Conservation (phyloP, 805 yeast genomes). For the Saccharomycopsis schoenii region DNA sequence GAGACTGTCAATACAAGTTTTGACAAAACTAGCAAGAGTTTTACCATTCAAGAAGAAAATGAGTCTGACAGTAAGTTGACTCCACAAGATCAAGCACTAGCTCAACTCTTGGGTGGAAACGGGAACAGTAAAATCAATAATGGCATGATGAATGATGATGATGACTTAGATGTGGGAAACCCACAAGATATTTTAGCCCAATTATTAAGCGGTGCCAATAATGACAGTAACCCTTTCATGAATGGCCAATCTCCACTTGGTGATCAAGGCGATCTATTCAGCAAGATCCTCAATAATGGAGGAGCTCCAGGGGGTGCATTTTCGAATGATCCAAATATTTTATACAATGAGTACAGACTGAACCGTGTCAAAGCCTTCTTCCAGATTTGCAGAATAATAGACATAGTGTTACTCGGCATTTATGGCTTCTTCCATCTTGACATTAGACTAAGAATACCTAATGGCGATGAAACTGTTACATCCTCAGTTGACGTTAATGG, state of each 20-base stretch:
- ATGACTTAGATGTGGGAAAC: background rate
- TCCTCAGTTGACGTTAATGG: background rate
- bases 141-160: background rate
- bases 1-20: background rate
- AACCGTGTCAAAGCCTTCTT: constrained; percentile 13
- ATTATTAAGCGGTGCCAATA: background rate
- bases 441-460: background rate
- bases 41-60: background rate
- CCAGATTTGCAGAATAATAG: constrained; percentile 4
- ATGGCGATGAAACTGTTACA: background rate
- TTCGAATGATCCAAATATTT: background rate
- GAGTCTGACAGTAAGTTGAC: background rate
- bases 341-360: constrained; percentile 9
- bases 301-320: background rate
- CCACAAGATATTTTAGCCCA: constrained; percentile 2
- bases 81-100: background rate
- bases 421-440: constrained; percentile 5
- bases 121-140: background rate
- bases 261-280: background rate
- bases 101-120: background rate
- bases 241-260: background rate
- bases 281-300: background rate
- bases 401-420: constrained; percentile 1
- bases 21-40: background rate
- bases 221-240: background rate